phyloP scores from a whole-genome alignment of 2,329 filamentous ascomycete species.

The Apiospora saccharicola region DNA sequence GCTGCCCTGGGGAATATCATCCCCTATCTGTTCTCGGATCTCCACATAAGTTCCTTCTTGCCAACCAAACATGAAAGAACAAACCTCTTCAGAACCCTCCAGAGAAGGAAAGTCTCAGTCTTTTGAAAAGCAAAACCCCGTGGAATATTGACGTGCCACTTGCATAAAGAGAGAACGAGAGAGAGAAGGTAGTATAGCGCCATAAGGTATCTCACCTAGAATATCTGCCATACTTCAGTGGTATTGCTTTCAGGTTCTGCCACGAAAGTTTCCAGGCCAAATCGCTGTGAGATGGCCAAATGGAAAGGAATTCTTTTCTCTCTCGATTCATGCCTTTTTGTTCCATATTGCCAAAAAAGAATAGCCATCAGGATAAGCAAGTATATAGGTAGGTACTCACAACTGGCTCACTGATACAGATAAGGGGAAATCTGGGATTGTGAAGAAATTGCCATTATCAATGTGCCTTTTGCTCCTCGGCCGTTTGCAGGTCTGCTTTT shows the following conservation, averaged over 20 bases:
- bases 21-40: too few relatives aligned
- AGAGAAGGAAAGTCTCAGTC: not conserved
- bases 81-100: not conserved
- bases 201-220: not conserved
- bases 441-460: not conserved
- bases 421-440: not conserved
- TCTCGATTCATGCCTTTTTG: not conserved
- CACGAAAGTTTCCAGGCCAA: not conserved
- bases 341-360: not conserved
- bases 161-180: not conserved
- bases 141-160: not conserved
- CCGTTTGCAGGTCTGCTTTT: not conserved
- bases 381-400: not conserved
- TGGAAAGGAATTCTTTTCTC: not conserved
- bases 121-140: not conserved
- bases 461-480: not conserved
- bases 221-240: not conserved
- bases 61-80: not conserved
- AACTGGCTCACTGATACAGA: not conserved
- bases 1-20: not conserved
- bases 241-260: not conserved
- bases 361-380: not conserved
- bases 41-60: not conserved
- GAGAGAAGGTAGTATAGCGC: not conserved
- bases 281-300: not conserved